Evolutionary conservation across 1,284 basidiomycete species (phyloP).

Genomic region (Fomitopsis pinicola): DNA sequence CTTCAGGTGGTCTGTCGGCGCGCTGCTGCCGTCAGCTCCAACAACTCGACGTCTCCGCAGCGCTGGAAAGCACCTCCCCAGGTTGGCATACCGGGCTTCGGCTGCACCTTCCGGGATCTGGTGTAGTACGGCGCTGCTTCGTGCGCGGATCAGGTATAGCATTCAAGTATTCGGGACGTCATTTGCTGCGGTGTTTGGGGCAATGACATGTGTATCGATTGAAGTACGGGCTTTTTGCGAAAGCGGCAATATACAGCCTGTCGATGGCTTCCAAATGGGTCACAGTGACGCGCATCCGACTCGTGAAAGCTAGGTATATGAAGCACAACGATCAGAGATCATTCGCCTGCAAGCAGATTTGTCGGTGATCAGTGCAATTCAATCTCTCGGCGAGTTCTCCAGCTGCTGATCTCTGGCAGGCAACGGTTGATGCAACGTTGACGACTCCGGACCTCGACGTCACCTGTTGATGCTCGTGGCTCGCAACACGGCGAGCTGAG

Average conservation of each 20-base stretch:
- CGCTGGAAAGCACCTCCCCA: neutral
- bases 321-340: neutral
- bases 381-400: neutral
- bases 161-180: neutral
- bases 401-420: neutral
- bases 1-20: neutral
- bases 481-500: neutral
- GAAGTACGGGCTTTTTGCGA: neutral
- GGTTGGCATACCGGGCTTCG: neutral
- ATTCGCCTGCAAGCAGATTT: neutral
- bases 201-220: neutral
- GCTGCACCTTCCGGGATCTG: neutral
- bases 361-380: neutral
- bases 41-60: constrained; percentile 1
- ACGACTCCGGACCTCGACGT: neutral
- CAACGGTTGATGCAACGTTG: neutral
- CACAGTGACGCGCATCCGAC: neutral
- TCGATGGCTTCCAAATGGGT: neutral
- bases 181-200: neutral
- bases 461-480: neutral
- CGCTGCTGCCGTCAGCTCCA: neutral
- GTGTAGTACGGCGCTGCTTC: neutral
- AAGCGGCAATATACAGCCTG: neutral
- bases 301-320: neutral
- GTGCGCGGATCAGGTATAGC: neutral